Conservation (phyloP, 1,284 basidiomycete species). For the Porodaedalea pini region DNA sequence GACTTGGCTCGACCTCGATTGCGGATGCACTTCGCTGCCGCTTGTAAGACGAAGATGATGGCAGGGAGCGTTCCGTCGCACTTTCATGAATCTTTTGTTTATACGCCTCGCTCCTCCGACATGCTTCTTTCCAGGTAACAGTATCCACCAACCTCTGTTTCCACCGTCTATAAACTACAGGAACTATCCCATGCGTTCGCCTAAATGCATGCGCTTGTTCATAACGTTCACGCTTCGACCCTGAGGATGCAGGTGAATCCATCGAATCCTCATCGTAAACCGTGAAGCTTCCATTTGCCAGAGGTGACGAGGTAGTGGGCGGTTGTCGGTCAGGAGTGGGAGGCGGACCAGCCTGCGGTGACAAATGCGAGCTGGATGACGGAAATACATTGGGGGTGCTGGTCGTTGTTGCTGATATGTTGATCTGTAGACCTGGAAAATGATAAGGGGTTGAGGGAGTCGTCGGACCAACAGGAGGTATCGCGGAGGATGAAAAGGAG, state of each 20-base stretch:
- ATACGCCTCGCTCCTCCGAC: constrained; percentile 55
- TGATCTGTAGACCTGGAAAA: constrained; percentile 3
- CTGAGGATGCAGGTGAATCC: neutral
- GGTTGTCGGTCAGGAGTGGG: neutral
- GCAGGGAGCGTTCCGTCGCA: constrained; percentile 17
- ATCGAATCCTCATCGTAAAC: neutral
- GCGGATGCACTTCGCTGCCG: constrained; percentile 26
- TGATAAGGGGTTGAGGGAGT: constrained; percentile 15
- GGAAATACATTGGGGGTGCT: neutral
- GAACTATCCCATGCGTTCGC: constrained; percentile 31
- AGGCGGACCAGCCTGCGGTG: neutral
- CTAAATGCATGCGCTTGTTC: constrained; percentile 38
- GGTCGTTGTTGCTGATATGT: constrained; percentile 1
- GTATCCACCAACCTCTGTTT: constrained; percentile 39
- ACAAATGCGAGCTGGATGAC: neutral
- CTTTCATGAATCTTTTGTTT: constrained; percentile 42
- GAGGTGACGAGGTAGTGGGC: neutral
- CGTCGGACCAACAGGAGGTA: constrained; percentile 11
- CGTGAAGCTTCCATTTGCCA: neutral
- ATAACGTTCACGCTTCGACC: neutral
- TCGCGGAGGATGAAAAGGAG: constrained; percentile 10
- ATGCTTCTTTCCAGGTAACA: constrained; percentile 56
- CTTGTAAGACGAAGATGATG: constrained; percentile 21
- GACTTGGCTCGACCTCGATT: constrained; percentile 25
- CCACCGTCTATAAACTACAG: constrained; percentile 43